Conservation (phyloP, 139 green algal genomes). For the Tetraselmis chui region DNA sequence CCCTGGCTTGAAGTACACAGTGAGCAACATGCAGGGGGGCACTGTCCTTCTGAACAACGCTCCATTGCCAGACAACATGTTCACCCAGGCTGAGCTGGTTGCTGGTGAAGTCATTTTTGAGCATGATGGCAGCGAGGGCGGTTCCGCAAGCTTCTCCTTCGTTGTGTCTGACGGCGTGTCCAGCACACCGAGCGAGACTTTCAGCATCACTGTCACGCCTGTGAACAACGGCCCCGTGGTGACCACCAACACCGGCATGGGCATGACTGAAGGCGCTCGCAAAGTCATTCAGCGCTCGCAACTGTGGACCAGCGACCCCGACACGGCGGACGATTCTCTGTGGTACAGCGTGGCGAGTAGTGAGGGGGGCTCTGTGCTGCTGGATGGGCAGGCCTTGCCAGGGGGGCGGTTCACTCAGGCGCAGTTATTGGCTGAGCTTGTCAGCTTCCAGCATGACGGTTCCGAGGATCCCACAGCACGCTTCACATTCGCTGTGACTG, state of each 20-base stretch:
- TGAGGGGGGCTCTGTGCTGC: neutral
- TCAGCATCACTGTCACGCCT: neutral
- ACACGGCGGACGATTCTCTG: neutral
- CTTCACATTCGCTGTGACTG: neutral
- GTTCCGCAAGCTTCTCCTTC: neutral
- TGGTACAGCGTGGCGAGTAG: neutral
- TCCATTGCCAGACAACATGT: neutral
- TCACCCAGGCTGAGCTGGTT: neutral
- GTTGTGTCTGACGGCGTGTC: neutral
- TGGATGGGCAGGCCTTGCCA: neutral
- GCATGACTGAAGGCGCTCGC: neutral
- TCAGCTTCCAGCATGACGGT: neutral
- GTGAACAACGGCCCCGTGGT: neutral
- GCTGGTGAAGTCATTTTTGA: neutral
- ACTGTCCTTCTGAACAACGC: neutral
- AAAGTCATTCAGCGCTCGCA: neutral
- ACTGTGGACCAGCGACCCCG: neutral
- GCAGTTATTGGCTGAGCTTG: neutral
- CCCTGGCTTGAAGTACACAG: neutral
- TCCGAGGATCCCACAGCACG: neutral
- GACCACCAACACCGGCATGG: neutral
- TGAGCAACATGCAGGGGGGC: neutral
- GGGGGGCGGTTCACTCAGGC: neutral
- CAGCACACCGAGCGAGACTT: neutral
- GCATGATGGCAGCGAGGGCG: neutral